A percentile compares a stretch with the other conserved stretches of the same genome.
These are phyloP conservation scores for Suhomyces sp. DNA, from an alignment of 805 yeast species.

Conservation along the genomic window DNA sequence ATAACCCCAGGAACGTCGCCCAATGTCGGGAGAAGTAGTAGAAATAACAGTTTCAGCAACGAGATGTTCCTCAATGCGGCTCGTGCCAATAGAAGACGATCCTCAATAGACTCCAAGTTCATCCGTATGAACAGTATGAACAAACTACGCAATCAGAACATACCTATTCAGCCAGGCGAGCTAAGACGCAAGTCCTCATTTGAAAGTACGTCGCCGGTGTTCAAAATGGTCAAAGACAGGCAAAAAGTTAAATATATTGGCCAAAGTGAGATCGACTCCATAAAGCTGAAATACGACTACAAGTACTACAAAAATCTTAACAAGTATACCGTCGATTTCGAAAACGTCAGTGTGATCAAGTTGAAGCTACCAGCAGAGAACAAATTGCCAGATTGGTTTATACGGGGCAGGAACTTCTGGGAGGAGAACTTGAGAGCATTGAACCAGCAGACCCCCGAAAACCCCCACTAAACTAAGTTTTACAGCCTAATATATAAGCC, in stretches of 20 bases:
- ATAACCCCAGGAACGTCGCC: slow-evolving; percentile 34
- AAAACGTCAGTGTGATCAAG: slow-evolving; percentile 38
- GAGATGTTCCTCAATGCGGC: slow-evolving; percentile 18
- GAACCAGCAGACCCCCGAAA: slow-evolving; percentile 4
- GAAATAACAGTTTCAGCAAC: slow-evolving; percentile 11
- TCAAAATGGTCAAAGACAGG: slow-evolving; percentile 1
- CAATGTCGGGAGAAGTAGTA: slow-evolving; percentile 14
- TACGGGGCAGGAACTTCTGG: slow-evolving; percentile 62
- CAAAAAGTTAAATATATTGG: slow-evolving; percentile 7
- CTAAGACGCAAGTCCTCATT: slow-evolving; percentile 6
- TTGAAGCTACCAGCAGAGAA: slow-evolving; percentile 59
- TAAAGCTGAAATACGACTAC: slow-evolving; percentile 26
- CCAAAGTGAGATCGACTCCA: slow-evolving; percentile 8
- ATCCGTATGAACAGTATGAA: slow-evolving; percentile 10
- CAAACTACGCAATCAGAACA: slow-evolving; percentile 15
- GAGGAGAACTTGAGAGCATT: slow-evolving; percentile 32
- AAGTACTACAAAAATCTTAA: slow-evolving; percentile 43
- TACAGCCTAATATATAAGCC: neutral
- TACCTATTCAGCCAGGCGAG: slow-evolving; percentile 8
- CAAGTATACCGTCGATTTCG: slow-evolving; percentile 28
- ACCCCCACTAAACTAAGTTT: neutral
- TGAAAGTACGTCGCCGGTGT: slow-evolving; percentile 6
- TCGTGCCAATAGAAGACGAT: slow-evolving; percentile 22
- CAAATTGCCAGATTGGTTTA: slow-evolving; percentile 75
- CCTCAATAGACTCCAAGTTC: slow-evolving; percentile 34